Percentiles rank a stretch among this genome's conserved stretches.
Conservation (phyloP, 257 asterid species). For the Solanum bukasovii region DNA sequence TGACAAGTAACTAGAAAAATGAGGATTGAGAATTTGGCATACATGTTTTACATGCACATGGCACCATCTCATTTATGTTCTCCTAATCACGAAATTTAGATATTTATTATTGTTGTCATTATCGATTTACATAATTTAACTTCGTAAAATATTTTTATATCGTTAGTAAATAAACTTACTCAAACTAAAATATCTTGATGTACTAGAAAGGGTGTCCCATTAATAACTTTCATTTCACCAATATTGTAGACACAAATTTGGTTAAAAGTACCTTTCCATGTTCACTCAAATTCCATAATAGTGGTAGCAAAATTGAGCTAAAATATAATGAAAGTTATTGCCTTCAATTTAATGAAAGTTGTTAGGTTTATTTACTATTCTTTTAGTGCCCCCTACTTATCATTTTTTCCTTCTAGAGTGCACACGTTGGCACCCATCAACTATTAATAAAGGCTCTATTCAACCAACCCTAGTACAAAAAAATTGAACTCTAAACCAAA, state of each 20-base stretch:
- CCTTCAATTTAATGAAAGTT: background rate
- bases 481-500: background rate
- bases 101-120: background rate
- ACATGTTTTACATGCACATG: background rate
- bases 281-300: background rate
- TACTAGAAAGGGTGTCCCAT: background rate
- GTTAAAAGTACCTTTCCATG: background rate
- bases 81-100: background rate
- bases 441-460: background rate
- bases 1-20: background rate
- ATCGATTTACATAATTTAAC: background rate
- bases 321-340: background rate
- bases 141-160: background rate
- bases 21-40: background rate
- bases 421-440: background rate
- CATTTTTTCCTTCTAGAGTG: background rate
- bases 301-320: background rate
- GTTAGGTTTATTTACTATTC: background rate
- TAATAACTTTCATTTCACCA: background rate
- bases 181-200: background rate
- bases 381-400: background rate
- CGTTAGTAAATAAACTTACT: background rate
- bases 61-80: background rate
- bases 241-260: background rate
- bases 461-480: background rate